A percentile compares a stretch with the other conserved stretches of the same genome.
These are phyloP conservation scores for Petasospora rhodanensis DNA, from an alignment of 1,139 yeast genomes.

Conservation along the genomic window DNA sequence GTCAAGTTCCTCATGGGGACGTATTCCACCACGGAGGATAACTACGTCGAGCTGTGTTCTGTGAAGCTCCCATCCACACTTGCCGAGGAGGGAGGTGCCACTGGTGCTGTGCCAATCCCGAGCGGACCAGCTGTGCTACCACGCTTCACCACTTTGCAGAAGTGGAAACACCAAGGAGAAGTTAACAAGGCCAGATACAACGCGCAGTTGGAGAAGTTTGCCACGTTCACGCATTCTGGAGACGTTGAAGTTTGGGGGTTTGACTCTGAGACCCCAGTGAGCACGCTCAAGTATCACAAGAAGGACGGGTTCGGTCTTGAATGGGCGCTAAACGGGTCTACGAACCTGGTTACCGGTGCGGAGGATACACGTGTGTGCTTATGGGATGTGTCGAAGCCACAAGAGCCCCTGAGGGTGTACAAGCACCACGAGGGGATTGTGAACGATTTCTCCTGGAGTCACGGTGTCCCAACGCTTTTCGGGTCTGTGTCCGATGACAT, in stretches of 20 bases:
- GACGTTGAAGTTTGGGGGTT: conserved; percentile 28
- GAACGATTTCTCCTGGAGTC: conserved; percentile 56
- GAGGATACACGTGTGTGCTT: conserved; percentile 63
- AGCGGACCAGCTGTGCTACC: conserved; percentile 18
- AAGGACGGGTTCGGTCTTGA: conserved; percentile 68
- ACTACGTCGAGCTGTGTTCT: conserved; percentile 40
- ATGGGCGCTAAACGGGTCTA: conserved; percentile 46
- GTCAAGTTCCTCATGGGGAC: conserved; percentile 48
- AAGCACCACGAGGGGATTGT: conserved; percentile 47
- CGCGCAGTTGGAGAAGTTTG: conserved; percentile 37
- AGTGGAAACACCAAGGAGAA: conserved; percentile 49
- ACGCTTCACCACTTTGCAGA: conserved; percentile 31
- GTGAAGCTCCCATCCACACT: conserved; percentile 49
- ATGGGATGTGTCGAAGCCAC: conserved; percentile 51
- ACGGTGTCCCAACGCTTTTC: conserved; percentile 42
- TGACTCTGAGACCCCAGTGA: conserved; percentile 19
- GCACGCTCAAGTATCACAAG: conserved; percentile 51
- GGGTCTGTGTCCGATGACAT: conserved; percentile 75
- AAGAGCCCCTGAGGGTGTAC: conserved; percentile 40
- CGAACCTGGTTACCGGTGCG: conserved; percentile 56
- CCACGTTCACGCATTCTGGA: conserved; percentile 51
- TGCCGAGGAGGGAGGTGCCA: conserved; percentile 34
- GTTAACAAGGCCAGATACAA: conserved; percentile 43
- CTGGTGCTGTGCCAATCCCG: conserved; percentile 30
- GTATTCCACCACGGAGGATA: conserved; percentile 39